Conservation (phyloP, 208 protist species). For the Wallacemonas sp. region DNA sequence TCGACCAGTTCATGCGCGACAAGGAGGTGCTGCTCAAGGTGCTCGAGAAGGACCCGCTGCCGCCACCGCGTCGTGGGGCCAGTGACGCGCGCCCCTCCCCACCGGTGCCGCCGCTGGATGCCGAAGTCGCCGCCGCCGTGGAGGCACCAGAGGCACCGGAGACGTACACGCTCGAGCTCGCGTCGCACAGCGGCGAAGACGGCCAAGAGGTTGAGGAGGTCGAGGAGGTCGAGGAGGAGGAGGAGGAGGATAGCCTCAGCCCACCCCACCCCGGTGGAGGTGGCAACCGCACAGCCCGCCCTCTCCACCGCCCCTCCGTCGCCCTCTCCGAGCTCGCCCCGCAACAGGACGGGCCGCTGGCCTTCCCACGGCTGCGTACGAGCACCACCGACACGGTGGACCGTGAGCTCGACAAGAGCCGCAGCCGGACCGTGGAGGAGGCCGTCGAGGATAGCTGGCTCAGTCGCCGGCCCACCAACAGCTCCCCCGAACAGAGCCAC, state of each 20-base stretch:
- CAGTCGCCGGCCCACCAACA: not conserved
- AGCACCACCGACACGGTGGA: too few species aligned
- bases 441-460: slow-evolving; percentile 11
- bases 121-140: slow-evolving; percentile 9
- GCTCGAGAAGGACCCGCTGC: slow-evolving; percentile 10
- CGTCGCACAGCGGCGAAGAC: not conserved
- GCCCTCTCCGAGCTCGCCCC: not conserved
- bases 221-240: slow-evolving; percentile 22
- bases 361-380: not conserved
- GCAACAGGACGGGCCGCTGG: not conserved
- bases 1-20: slow-evolving; percentile 23
- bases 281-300: slow-evolving; percentile 8
- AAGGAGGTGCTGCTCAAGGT: slow-evolving; percentile 26
- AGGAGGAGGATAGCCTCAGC: slow-evolving; percentile 5
- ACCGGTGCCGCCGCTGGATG: slow-evolving; percentile 20
- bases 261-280: not conserved
- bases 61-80: not conserved
- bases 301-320: not conserved
- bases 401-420: too few species aligned
- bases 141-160: slow-evolving; percentile 12
- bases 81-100: slow-evolving; percentile 2
- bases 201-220: slow-evolving; percentile 19
- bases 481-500: not conserved
- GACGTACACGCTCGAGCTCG: slow-evolving; percentile 12
- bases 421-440: too few species aligned